Evolutionary conservation across 345 rosid genomes (phyloP), one percentile per base, ranked within the genome.

Genomic region (Salix arbutifolia): DNA sequence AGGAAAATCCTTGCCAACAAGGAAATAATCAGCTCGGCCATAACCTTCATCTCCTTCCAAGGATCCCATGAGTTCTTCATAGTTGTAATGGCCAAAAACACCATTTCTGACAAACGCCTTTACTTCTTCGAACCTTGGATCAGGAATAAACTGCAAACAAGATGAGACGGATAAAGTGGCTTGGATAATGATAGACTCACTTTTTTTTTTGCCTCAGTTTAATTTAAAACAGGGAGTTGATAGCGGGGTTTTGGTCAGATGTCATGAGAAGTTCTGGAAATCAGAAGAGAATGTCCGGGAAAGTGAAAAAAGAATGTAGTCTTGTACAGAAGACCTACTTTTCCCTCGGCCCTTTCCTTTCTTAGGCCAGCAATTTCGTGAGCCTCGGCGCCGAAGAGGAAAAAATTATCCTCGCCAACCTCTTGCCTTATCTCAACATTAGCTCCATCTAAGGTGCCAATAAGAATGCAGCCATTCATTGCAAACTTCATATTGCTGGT

Each of bases 1-100:
- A 8, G 91, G 90, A 77, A 90, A 89, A 77, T 89, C 92, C 74
- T 85, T 85, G 74, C 91, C 91, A 10, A 89, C 91, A 23, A 86
- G 86, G 85, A 88, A 88, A 75, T 86, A 86, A 72, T 88, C 89
- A 13, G 87, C 84, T 1, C 86, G 69, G 7, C 89, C 88, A 66
- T 84, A 86, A 1, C 91, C 88, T 85, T 86, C 85, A 53, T 86
- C 84, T 64, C 88, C 88, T 81, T 88, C 89, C 71, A 84, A 64
- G 1, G 91, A 88, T 79, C 88, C 88, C 85, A 86, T 88, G 10
- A 81, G 76, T 76, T 85, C 86, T 9, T 84, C 84, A 37, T 88
- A 88, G 83, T 79, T 83, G 78, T 78, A 84, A 8, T 80, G 66
- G 9, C 89, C 87, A 64, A 86, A 85, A 35, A 77, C 85, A 14